Conservation (phyloP, 441 rosid genomes). For the Brassica balearica region DNA sequence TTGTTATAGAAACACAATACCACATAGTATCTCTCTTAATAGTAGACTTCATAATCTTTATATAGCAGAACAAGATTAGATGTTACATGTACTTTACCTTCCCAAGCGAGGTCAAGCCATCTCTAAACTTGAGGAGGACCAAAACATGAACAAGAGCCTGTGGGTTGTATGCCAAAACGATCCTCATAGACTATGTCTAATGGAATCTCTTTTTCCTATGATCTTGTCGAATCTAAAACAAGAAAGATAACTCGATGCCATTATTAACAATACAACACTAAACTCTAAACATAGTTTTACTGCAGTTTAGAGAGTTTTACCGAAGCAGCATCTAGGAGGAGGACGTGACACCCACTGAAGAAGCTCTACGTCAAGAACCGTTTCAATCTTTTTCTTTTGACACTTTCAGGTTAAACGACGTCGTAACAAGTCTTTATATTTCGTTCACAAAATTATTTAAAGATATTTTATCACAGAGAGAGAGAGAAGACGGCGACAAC, state of each 20-base stretch:
- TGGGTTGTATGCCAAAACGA: constrained; percentile 79
- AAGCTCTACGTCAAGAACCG: constrained; percentile 29
- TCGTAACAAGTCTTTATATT: neutral
- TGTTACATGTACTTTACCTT: constrained; percentile 49
- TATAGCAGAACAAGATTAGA: neutral
- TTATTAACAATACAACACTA: no score
- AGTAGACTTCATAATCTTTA: neutral
- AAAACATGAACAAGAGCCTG: constrained; percentile 94
- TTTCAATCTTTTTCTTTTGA: neutral
- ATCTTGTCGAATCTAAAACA: neutral
- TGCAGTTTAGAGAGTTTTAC: no score
- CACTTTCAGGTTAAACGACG: constrained; percentile 13
- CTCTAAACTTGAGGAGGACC: constrained; percentile 79
- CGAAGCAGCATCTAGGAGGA: no score
- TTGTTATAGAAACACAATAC: neutral
- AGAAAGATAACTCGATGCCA: no score
- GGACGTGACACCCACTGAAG: constrained; percentile 56
- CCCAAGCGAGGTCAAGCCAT: constrained; percentile 76
- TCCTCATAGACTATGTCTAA: constrained; percentile 53
- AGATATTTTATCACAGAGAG: neutral
- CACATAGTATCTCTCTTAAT: neutral
- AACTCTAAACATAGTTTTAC: no score
- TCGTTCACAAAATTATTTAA: constrained; percentile 27
- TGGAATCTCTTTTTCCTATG: neutral
- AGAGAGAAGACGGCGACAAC: neutral